These are phyloP conservation scores for Plasmodium fragile DNA, from an alignment of 169 alveolate species.

Conservation along the genomic window DNA sequence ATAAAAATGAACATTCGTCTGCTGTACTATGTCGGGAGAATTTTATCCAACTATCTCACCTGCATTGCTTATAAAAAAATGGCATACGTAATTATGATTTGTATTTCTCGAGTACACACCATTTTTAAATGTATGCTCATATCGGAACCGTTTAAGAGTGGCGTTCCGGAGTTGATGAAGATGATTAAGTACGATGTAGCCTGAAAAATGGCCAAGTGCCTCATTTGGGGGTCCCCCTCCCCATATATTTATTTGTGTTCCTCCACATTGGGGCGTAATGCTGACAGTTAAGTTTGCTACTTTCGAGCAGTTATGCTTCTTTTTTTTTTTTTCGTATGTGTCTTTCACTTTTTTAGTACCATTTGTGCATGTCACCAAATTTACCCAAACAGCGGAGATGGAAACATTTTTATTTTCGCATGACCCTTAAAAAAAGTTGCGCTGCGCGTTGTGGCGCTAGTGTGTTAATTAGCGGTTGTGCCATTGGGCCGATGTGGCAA, in stretches of 20 bases:
- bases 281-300: neutral
- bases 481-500: neutral
- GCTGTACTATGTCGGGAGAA: slow-evolving; percentile 64
- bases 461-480: neutral
- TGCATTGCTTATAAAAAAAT: slow-evolving; percentile 66
- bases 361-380: neutral
- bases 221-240: neutral
- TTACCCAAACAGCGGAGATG: neutral
- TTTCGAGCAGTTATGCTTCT: neutral
- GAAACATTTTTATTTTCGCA: neutral
- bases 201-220: neutral
- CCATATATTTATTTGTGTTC: neutral
- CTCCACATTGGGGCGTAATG: neutral
- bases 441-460: neutral
- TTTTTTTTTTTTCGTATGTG: neutral
- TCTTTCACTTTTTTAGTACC: neutral
- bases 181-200: neutral
- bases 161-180: slow-evolving; percentile 19
- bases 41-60: slow-evolving; percentile 60
- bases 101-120: slow-evolving; percentile 49
- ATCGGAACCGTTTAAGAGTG: slow-evolving; percentile 61
- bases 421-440: neutral
- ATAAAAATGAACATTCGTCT: slow-evolving; percentile 43
- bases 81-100: slow-evolving; percentile 28
- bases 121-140: slow-evolving; percentile 30